These are phyloP conservation scores for Fraxinus baroniana DNA, from an alignment of 305 asterid species.

Conservation along the genomic window DNA sequence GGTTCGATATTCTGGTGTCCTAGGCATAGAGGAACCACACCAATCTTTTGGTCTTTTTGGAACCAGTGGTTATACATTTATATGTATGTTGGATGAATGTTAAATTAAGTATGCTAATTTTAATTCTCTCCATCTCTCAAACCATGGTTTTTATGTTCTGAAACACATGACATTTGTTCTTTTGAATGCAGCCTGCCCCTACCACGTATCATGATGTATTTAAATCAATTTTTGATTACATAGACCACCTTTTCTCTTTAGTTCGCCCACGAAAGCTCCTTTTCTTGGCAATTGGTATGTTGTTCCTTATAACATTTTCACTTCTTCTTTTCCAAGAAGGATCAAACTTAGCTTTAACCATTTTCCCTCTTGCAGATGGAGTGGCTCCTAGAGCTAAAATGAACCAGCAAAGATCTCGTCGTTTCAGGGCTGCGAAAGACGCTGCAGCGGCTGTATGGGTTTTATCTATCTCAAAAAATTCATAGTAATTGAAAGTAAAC, in stretches of 20 bases:
- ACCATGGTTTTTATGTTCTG: background rate
- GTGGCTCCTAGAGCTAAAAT: slow-evolving; percentile 99
- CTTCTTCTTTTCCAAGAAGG: slow-evolving; percentile 10
- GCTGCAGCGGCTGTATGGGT: slow-evolving; percentile 84
- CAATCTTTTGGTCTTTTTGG: background rate
- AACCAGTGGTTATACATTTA: background rate
- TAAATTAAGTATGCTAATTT: background rate
- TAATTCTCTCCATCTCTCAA: background rate
- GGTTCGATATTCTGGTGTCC: too few species aligned
- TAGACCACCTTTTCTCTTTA: slow-evolving; percentile 75
- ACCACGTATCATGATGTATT: slow-evolving; percentile 80
- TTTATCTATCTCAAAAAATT: slow-evolving; percentile 21
- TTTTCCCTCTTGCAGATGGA: slow-evolving; percentile 58
- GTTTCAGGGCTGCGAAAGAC: slow-evolving; percentile 98
- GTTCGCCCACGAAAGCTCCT: slow-evolving; percentile 96
- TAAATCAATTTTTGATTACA: slow-evolving; percentile 79
- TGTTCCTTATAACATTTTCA: background rate
- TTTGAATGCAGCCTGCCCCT: slow-evolving; percentile 76
- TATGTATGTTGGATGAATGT: slow-evolving; percentile 2
- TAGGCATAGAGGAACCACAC: too few species aligned
- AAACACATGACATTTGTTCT: slow-evolving; percentile 22
- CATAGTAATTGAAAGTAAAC: slow-evolving; percentile 14
- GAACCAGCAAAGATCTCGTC: slow-evolving; percentile 98
- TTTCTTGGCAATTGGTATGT: slow-evolving; percentile 92
- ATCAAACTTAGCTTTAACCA: slow-evolving; percentile 13